phyloP scores from a whole-genome alignment of 2,329 filamentous ascomycete genomes.

The Fusarium chlamydosporum region DNA sequence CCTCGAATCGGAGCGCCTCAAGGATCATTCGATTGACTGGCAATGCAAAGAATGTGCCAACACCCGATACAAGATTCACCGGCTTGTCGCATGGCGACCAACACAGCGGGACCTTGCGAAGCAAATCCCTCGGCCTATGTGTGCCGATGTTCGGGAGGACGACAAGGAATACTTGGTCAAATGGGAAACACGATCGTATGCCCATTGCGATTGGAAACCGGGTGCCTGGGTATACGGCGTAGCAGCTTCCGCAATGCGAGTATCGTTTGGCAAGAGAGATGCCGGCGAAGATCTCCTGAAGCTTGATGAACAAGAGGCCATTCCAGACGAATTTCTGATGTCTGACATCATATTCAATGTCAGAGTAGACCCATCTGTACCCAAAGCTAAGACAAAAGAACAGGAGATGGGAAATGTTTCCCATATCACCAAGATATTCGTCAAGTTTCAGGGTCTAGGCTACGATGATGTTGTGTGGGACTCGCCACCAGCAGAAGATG shows the following conservation, averaged over 20 bases:
- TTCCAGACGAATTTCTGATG: constrained; percentile 87
- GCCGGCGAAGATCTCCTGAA: constrained; percentile 70
- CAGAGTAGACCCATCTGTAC: constrained; percentile 64
- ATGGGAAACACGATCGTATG: constrained; percentile 86
- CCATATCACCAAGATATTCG: constrained; percentile 79
- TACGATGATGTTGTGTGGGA: constrained; percentile 97
- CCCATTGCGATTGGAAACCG: constrained; percentile 86
- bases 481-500: constrained; percentile 75
- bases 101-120: constrained; percentile 50
- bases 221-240: constrained; percentile 90
- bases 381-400: constrained; percentile 71
- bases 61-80: constrained; percentile 75
- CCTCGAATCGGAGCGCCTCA: constrained; percentile 66
- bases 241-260: constrained; percentile 73
- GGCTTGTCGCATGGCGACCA: constrained; percentile 91
- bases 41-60: constrained; percentile 82
- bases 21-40: constrained; percentile 82
- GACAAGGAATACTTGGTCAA: constrained; percentile 94
- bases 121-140: constrained; percentile 29
- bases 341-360: constrained; percentile 92
- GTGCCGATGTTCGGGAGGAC: constrained; percentile 68
- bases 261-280: constrained; percentile 81
- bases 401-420: constrained; percentile 79
- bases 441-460: constrained; percentile 92
- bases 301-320: constrained; percentile 80